Evolutionary conservation across 2,329 filamentous ascomycete species (phyloP).

Genomic region (Alternaria hordeiaustralica): DNA sequence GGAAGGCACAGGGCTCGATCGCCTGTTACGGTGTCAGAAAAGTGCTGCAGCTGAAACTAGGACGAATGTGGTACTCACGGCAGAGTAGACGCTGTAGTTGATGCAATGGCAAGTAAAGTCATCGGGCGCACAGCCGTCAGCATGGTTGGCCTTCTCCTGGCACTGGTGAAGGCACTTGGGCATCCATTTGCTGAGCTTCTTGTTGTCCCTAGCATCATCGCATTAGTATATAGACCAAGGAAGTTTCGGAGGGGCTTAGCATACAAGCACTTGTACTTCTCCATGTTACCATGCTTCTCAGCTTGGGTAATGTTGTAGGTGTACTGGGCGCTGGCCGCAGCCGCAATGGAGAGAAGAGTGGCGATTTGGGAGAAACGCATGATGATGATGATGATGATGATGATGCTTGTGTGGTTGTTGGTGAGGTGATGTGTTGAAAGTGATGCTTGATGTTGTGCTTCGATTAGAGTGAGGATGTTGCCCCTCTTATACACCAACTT

Average conservation of each 20-base stretch:
- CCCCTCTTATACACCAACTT: neutral
- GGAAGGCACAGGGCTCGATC: constrained; percentile 28
- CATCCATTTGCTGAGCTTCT: constrained; percentile 16
- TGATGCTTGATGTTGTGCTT: neutral
- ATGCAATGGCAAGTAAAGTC: constrained; percentile 34
- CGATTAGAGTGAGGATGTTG: neutral
- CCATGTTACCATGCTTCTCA: constrained; percentile 17
- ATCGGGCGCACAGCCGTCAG: constrained; percentile 29
- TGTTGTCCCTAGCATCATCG: constrained; percentile 13
- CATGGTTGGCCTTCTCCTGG: constrained; percentile 23
- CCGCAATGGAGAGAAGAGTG: constrained; percentile 4
- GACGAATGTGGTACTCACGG: constrained; percentile 10
- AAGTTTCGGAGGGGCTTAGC: neutral
- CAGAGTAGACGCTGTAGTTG: constrained; percentile 26
- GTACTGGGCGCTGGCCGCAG: constrained; percentile 16
- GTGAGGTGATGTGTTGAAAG: neutral
- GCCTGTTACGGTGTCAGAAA: constrained; percentile 7
- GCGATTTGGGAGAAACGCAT: constrained; percentile 6
- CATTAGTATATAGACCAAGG: neutral
- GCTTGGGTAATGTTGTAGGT: constrained; percentile 34
- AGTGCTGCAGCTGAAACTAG: neutral
- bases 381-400: neutral
- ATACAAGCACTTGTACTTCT: constrained; percentile 38
- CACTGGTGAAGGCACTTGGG: constrained; percentile 24
- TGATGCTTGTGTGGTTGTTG: neutral